phyloP scores from a whole-genome alignment of 1,284 basidiomycete genomes.

The Ustilago tritici region DNA sequence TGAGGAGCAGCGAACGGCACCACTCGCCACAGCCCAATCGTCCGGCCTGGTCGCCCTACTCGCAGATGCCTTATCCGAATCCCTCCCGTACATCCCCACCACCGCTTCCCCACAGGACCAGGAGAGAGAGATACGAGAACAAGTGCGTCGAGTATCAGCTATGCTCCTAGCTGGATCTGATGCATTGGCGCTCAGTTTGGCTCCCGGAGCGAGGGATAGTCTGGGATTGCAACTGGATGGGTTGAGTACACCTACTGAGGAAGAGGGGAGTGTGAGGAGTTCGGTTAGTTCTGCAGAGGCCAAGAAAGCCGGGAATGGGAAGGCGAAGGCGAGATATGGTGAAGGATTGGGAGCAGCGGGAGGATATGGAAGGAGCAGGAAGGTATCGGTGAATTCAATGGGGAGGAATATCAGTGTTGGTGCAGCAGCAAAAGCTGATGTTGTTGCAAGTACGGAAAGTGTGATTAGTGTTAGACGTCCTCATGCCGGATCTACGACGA shows the following conservation, averaged over 20 bases:
- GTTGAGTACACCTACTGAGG: conserved; percentile 35
- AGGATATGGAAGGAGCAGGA: conserved; percentile 19
- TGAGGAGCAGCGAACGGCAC: not conserved
- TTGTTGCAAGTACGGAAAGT: conserved; percentile 24
- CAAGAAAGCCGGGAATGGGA: conserved; percentile 1
- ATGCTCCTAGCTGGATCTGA: conserved; percentile 53
- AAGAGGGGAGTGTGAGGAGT: not conserved
- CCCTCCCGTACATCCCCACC: conserved; percentile 29
- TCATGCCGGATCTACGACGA: not conserved
- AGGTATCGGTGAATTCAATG: conserved; percentile 38
- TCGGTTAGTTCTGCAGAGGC: not conserved
- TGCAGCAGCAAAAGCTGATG: conserved; percentile 21
- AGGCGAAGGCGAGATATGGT: conserved; percentile 12
- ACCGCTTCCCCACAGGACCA: not conserved
- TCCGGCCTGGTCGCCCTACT: conserved; percentile 32
- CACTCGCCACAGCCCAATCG: conserved; percentile 4
- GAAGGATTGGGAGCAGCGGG: conserved; percentile 8
- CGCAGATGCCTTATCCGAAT: conserved; percentile 44
- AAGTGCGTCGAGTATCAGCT: conserved; percentile 41
- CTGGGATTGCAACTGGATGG: conserved; percentile 37
- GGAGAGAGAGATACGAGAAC: conserved; percentile 22
- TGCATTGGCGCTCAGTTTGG: conserved; percentile 42
- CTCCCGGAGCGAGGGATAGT: conserved; percentile 46
- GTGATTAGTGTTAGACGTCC: conserved; percentile 20
- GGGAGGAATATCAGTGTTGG: conserved; percentile 29